Conservation (phyloP, 2,329 filamentous ascomycete species). For the Trichophyton equinum region DNA sequence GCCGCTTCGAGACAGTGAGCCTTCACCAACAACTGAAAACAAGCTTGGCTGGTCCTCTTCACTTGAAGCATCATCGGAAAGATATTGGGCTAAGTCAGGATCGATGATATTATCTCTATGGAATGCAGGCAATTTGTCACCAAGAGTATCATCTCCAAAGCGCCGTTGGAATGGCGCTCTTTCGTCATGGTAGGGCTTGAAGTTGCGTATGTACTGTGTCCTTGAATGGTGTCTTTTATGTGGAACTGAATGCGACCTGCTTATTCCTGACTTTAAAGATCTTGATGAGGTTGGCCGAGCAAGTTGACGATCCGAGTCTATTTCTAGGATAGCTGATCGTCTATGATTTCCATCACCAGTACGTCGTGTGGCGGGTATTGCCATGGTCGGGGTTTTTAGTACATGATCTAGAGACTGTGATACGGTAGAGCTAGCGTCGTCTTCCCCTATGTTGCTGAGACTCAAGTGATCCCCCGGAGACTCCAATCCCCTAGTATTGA, state of each 20-base stretch:
- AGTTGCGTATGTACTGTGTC: slow-evolving; percentile 65
- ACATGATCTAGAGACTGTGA: slow-evolving; percentile 37
- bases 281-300: slow-evolving; percentile 88
- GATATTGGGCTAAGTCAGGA: slow-evolving; percentile 83
- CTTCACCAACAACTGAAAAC: slow-evolving; percentile 58
- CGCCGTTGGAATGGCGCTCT: slow-evolving; percentile 77
- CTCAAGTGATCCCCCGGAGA: slow-evolving; percentile 38
- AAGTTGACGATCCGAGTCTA: slow-evolving; percentile 64
- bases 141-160: slow-evolving; percentile 51
- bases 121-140: slow-evolving; percentile 71
- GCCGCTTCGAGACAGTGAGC: slow-evolving; percentile 48
- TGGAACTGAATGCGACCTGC: slow-evolving; percentile 61
- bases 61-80: slow-evolving; percentile 88
- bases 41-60: slow-evolving; percentile 86
- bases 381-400: slow-evolving; percentile 47
- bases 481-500: slow-evolving; percentile 47
- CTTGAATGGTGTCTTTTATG: slow-evolving; percentile 83
- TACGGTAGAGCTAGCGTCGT: slow-evolving; percentile 35
- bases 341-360: slow-evolving; percentile 65
- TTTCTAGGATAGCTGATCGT: slow-evolving; percentile 80
- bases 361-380: slow-evolving; percentile 51
- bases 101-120: slow-evolving; percentile 98
- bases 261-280: slow-evolving; percentile 65
- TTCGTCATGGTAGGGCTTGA: slow-evolving; percentile 62
- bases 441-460: slow-evolving; percentile 32